Base-by-base conservation (phyloP, 2,329 filamentous ascomycete genomes). In the Arthrobotrys megalospora region DNA sequence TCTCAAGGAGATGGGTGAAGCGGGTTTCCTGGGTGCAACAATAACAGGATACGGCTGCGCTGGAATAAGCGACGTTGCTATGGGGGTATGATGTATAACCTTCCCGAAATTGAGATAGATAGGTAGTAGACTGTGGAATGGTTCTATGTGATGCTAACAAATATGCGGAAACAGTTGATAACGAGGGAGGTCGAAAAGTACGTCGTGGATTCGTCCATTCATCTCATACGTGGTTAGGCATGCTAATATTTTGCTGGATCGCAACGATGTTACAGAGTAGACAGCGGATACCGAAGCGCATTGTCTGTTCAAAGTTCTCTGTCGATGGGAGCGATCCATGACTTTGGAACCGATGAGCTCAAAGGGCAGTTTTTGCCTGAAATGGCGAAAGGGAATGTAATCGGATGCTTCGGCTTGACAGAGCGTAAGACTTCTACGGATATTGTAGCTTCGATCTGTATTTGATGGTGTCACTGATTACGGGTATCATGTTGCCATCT, bases 261-360 rank as follows among this genome's bases (percentile, higher is more conserved):
- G 21, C n/a, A 24, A 14, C 1, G 12, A 58, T 21, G 21, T 38
- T 62, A 58, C 45, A 89, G 93, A 72, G 93, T 97, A 32, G 94
- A 97, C 83, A 96, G 93, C 78, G 94, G 94, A 60, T 97, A 97
- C 85, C 90, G 94, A 75, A 96, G 93, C 60, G 94, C 92, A 80
- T 96, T 97, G 91, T 96, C 93, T 6, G 94, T 97, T 19, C 94
- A 97, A 84, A 95, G 92, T 78, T 96, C 94, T 0, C 87, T 97
- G n/a, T 92, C 91, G 21, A 97, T 97, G 94, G 94, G 93, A 21
- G 93, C 92, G 28, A 97, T 97, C 82, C 87, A 94, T 84, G 92
- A 96, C 82, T 95, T 94, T 81, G 94, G 94, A 4, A 90, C 91
- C n/a, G 85, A 91, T 82, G 94, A 97, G 85, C 91, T 93, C 83